Evolutionary conservation across 495 filamentous ascomycete species (phyloP).

Genomic region (Podospora sp.): DNA sequence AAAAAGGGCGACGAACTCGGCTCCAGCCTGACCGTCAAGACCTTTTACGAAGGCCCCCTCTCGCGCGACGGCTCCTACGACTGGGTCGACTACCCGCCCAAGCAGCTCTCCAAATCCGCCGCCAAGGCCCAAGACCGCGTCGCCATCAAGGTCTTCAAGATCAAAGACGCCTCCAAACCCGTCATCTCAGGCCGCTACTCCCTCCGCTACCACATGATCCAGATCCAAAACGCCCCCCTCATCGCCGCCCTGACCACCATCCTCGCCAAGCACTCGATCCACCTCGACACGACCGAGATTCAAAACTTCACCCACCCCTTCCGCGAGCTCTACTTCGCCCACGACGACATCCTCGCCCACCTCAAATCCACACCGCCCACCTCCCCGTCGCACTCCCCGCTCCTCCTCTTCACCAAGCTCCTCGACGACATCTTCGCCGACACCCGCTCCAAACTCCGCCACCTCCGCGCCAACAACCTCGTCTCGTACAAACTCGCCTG

Average conservation of each 20-base stretch:
- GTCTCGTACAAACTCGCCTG: slow-evolving; percentile 41
- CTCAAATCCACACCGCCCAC: slow-evolving; percentile 14
- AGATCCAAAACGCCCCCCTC: slow-evolving; percentile 42
- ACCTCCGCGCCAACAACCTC: slow-evolving; percentile 33
- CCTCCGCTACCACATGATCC: slow-evolving; percentile 39
- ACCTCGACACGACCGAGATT: slow-evolving; percentile 36
- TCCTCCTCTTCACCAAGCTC: slow-evolving; percentile 37
- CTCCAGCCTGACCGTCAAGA: slow-evolving; percentile 28
- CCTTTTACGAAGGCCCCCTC: slow-evolving; percentile 37
- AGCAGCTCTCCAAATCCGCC: slow-evolving; percentile 38
- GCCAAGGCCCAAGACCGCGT: slow-evolving; percentile 40
- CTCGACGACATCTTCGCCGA: slow-evolving; percentile 43
- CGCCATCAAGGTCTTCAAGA: slow-evolving; percentile 46
- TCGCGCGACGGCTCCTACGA: slow-evolving; percentile 28
- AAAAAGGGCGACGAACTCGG: slow-evolving; percentile 27
- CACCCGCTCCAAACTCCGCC: slow-evolving; percentile 31
- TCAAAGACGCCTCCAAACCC: slow-evolving; percentile 39
- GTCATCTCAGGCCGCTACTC: slow-evolving; percentile 36
- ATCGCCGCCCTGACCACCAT: slow-evolving; percentile 37
- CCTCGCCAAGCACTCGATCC: slow-evolving; percentile 35
- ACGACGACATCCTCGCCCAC: slow-evolving; percentile 36
- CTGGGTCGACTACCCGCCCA: slow-evolving; percentile 46
- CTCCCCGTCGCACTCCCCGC: slow-evolving; percentile 31
- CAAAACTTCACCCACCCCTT: slow-evolving; percentile 41
- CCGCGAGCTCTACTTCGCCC: slow-evolving; percentile 41